Conservation (phyloP, 2,329 filamentous ascomycete species). For the Trematosphaeria pertusa region DNA sequence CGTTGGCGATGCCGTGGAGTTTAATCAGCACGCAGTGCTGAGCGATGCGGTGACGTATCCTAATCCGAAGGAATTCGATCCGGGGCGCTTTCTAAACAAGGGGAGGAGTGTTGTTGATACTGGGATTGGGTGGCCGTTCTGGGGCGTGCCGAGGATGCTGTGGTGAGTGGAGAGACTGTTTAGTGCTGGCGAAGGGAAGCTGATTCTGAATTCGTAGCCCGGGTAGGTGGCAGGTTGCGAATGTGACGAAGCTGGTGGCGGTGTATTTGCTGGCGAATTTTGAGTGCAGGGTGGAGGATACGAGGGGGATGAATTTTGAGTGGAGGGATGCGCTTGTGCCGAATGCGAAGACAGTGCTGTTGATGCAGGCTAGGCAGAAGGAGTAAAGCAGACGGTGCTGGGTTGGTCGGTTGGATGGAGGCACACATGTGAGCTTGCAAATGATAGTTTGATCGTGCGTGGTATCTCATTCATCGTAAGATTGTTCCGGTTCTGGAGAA, state of each 20-base stretch:
- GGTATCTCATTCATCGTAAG: too few relatives aligned
- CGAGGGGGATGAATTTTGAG: slow-evolving; percentile 4
- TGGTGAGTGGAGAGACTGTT: slow-evolving; percentile 4
- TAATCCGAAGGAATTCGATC: background rate
- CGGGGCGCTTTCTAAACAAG: slow-evolving; percentile 1
- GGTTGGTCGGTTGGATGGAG: too few relatives aligned
- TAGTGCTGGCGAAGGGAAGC: too few relatives aligned
- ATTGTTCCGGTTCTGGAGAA: too few relatives aligned
- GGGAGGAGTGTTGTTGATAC: background rate
- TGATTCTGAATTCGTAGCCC: slow-evolving; percentile 1
- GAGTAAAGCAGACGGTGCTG: too few relatives aligned
- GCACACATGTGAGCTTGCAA: too few relatives aligned
- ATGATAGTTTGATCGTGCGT: too few relatives aligned
- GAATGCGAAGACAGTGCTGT: background rate
- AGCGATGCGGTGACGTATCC: background rate
- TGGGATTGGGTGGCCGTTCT: slow-evolving; percentile 6
- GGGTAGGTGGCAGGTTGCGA: slow-evolving; percentile 1
- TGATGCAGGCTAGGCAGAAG: background rate
- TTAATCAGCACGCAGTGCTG: background rate
- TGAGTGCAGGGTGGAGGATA: background rate
- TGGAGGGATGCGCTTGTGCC: slow-evolving; percentile 3
- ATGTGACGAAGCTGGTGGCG: slow-evolving; percentile 4
- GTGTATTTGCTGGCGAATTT: slow-evolving; percentile 1
- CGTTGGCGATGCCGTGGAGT: slow-evolving; percentile 3
- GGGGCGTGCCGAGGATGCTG: slow-evolving; percentile 1